Base-by-base conservation (phyloP, 2,329 filamentous ascomycete species). In the Neonectria coccinea region DNA sequence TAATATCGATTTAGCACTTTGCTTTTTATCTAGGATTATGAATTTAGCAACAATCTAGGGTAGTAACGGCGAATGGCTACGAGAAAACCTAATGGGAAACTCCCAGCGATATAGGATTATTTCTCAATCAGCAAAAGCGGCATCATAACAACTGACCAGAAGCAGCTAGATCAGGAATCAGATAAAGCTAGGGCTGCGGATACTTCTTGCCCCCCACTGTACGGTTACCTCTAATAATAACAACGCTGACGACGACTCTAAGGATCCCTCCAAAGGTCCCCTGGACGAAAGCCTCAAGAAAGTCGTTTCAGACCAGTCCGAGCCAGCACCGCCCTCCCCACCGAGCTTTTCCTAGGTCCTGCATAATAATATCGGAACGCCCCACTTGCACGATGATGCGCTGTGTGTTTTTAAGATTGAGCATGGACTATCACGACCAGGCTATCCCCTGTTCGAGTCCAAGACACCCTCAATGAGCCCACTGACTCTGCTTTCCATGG, bases 271-370 rank as follows among this genome's bases (percentile, higher is more conserved):
- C 9, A 45, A 45, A 14, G 42, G 10, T 45, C 42, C 42, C 18
- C 25, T 20, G 5, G 42, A 22, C 18, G 18, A 45, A 45, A 45
- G 20, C 42, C 42, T 4, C 11, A 4, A 45, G 42, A 14, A 45
- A 45, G 11, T 45, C 4, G 10, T 22, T 14, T 4, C 22, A 14
- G 18, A 45, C 42, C 42, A 45, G 42, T 14, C 42, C 18, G 42
- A 20, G 42, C 42, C 18, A 45, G 9, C 42, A 45, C 42, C 4
- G 25, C 25, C 25, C 25, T 25, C 25, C 10, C 42, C 14, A 14
- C 42, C 10, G 20, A 45, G 42, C 42, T 45, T 45, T 45, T 45
- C 18, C 42, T 10, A 45, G 42, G 42, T 45, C 25, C 42, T 45
- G 9, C 42, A 45, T 45, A 5, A 45, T 45, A 5, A 45, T 45